These are phyloP conservation scores for Calocera cornea DNA, from an alignment of 768 basidiomycete species.

Conservation along the genomic window DNA sequence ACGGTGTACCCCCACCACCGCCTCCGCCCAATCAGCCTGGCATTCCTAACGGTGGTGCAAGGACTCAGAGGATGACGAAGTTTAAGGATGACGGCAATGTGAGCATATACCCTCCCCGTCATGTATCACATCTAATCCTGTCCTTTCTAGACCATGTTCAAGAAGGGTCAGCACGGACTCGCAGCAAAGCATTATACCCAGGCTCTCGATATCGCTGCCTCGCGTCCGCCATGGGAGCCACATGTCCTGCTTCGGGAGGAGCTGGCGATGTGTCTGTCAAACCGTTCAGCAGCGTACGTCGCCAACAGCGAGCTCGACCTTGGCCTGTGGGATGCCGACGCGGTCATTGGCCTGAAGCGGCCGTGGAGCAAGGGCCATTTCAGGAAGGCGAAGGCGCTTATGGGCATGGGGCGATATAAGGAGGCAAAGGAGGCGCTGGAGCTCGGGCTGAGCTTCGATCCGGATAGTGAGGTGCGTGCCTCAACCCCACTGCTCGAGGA, in stretches of 20 bases:
- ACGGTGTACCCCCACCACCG: slow-evolving; percentile 68
- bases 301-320: slow-evolving; percentile 61
- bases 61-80: slow-evolving; percentile 48
- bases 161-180: slow-evolving; percentile 48
- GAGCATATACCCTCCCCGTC: slow-evolving; percentile 23
- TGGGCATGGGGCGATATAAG: slow-evolving; percentile 49
- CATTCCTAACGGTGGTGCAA: slow-evolving; percentile 46
- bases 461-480: slow-evolving; percentile 38
- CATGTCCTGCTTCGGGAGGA: slow-evolving; percentile 76
- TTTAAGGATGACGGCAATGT: slow-evolving; percentile 95
- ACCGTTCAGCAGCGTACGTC: slow-evolving; percentile 77
- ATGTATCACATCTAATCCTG: not conserved
- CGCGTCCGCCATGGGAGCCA: slow-evolving; percentile 84
- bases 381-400: slow-evolving; percentile 78
- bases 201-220: slow-evolving; percentile 60
- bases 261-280: slow-evolving; percentile 76
- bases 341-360: slow-evolving; percentile 68
- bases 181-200: slow-evolving; percentile 70
- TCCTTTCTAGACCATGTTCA: slow-evolving; percentile 53
- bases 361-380: slow-evolving; percentile 96
- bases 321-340: slow-evolving; percentile 80
- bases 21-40: slow-evolving; percentile 35
- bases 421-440: slow-evolving; percentile 74
- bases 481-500: not conserved
- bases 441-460: slow-evolving; percentile 77